Evolutionary conservation across 495 filamentous ascomycete species (phyloP).

Genomic region (Penicillium manginii): DNA sequence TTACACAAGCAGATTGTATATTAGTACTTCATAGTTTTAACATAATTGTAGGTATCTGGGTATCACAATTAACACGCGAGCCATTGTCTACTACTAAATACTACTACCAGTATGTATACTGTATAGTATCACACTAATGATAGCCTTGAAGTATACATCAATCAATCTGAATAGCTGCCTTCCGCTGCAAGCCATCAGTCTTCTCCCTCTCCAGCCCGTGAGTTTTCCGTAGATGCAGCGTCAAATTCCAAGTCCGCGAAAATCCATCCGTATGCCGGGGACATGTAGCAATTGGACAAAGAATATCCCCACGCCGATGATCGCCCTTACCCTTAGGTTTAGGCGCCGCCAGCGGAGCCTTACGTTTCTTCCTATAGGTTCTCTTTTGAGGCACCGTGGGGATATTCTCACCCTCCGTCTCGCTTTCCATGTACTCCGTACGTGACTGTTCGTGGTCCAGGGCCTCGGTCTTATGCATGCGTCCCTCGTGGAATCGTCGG

Average conservation of each 20-base stretch:
- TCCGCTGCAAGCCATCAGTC: neutral
- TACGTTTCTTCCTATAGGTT: neutral
- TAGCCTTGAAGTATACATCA: neutral
- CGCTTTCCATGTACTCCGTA: conserved; percentile 11
- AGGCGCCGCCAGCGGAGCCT: neutral
- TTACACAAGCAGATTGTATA: neutral
- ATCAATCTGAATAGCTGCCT: neutral
- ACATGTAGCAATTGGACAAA: conserved; percentile 40
- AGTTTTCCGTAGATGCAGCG: conserved; percentile 39
- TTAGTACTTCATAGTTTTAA: too few species aligned
- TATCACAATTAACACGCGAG: neutral
- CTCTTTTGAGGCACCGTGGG: neutral
- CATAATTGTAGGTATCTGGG: too few species aligned
- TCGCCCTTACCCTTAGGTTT: conserved; percentile 30
- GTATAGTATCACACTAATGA: neutral
- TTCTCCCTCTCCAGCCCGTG: conserved; percentile 19
- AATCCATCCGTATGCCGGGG: conserved; percentile 38
- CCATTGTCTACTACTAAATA: too few species aligned
- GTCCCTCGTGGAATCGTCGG: conserved; percentile 55
- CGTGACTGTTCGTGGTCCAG: conserved; percentile 6
- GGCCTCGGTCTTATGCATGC: conserved; percentile 26
- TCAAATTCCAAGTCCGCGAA: conserved; percentile 46
- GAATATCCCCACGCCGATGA: conserved; percentile 34
- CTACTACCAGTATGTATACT: neutral
- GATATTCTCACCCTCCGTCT: conserved; percentile 31